Base-by-base conservation (phyloP, 73 alveolate genomes). In the Symbiodinium natans region DNA sequence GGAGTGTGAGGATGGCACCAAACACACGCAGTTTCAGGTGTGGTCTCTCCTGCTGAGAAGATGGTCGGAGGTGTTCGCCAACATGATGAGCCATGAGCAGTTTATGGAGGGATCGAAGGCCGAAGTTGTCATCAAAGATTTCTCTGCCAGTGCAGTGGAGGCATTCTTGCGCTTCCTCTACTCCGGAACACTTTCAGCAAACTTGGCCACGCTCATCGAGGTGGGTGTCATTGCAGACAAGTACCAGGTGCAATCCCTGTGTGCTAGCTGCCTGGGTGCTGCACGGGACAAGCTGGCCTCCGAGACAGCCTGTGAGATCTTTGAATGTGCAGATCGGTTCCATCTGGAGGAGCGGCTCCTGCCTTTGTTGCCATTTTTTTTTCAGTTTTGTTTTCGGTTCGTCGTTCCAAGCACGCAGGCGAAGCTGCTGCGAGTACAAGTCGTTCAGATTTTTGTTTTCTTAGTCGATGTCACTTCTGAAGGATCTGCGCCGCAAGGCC, bases 211-310 rank as follows among this genome's bases (percentile, higher is more conserved):
- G 33, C 33, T 63, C 36, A 29, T 63, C 38, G 80, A 63, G 80
- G 80, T 63, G 17, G 80, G 38, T 23, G 80, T 63, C 80, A 63
- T 63, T n/a, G 80, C 80, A 63, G 80, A 63, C 80, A 63, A 63
- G 33, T 63, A 63, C 80, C 80, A 63, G 80, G 80, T 63, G 19
- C 80, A 63, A 36, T 36, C 80, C 80, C 80, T 63, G 17, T 63
- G 33, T n/a, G 33, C 29, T 9, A n/a, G 36, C 33, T 63, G 80
- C 33, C 19, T 63, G 80, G 36, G 38, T 36, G 33, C 80, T 63
- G 80, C 27, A 29, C 29, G 33, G 80, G 38, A 63, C 17, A 63
- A 63, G 80, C 80, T 63, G 17, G 31, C 36, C 33, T 63, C 80
- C 36, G 80, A 63, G 80, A 63, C 80, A 63, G 80, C 80, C 80